Base-by-base conservation (phyloP, 805 yeast species). In the Lachancea thermotolerans region DNA sequence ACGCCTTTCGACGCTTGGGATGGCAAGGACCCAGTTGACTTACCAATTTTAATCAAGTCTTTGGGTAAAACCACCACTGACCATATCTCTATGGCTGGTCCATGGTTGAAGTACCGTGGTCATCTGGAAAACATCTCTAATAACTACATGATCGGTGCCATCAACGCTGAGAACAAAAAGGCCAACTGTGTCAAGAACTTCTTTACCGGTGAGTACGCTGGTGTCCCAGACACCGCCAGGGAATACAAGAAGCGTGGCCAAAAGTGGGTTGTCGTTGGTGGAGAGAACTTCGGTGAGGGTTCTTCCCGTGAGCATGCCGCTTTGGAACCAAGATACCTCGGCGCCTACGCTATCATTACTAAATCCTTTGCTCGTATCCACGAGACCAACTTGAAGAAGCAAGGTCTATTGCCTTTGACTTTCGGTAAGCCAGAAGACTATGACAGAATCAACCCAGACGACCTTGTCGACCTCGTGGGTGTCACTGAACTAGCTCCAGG, bases 241-340 rank as follows among this genome's bases (percentile, higher is more conserved):
- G 85, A 80, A 69, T 91, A 91, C 90, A 86, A 96, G 75, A 95
- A 87, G 67, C 74, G 82, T 57, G 96, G 95, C 60, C 75, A 83
- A 66, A 82, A 77, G 65, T 91, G 98, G 98, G 96, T 90, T 73
- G 98, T 91, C 56, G 79, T 91, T 66, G 99, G 97, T 73, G 98
- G 88, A 66, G 97, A 91, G 75, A 91, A 91, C 78, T 87, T 90
- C 65, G 99, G 99, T 79, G 99, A 91, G 78, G 99, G 99, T 77
- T 90, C 97, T 53, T 91, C 98, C 61, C 88, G 99, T 80, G 99
- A 91, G 77, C 99, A 91, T 71, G 99, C 98, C 67, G 99, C 99
- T 60, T 81, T 91, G 69, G 96, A 90, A 80, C 99, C 99, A 77
- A 86, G 99, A 78, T 93, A 74, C 90, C 79, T 91, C 68, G 97